These are phyloP conservation scores for Exophiala mesophila DNA, from an alignment of 2,329 filamentous ascomycete species.

Conservation along the genomic window DNA sequence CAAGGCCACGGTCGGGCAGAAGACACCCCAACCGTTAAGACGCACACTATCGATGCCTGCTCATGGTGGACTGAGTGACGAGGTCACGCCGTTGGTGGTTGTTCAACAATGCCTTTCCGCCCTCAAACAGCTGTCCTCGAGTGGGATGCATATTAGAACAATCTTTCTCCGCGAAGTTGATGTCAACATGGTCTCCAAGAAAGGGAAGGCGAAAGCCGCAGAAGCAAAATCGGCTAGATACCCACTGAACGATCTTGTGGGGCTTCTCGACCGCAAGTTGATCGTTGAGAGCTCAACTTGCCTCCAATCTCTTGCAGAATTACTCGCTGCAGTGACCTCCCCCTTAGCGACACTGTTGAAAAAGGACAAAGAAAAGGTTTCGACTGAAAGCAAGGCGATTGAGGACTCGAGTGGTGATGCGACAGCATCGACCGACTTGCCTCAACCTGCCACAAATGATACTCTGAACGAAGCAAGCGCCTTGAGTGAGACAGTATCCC, in stretches of 20 bases:
- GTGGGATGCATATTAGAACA: slow-evolving; percentile 79
- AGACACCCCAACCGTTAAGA: slow-evolving; percentile 77
- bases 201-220: slow-evolving; percentile 82
- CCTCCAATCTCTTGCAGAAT: slow-evolving; percentile 85
- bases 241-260: slow-evolving; percentile 84
- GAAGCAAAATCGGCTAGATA: slow-evolving; percentile 80
- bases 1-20: slow-evolving; percentile 70
- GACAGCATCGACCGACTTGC: slow-evolving; percentile 28
- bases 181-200: slow-evolving; percentile 70
- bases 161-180: slow-evolving; percentile 97
- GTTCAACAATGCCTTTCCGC: slow-evolving; percentile 91
- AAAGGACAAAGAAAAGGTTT: slow-evolving; percentile 59
- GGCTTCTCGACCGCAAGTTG: slow-evolving; percentile 82
- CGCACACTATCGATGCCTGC: slow-evolving; percentile 62
- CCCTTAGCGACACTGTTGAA: slow-evolving; percentile 78
- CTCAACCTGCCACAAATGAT: slow-evolving; percentile 38
- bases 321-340: slow-evolving; percentile 82
- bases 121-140: slow-evolving; percentile 74
- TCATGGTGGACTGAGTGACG: slow-evolving; percentile 60
- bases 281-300: slow-evolving; percentile 96
- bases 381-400: slow-evolving; percentile 28
- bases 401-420: slow-evolving; percentile 24
- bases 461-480: slow-evolving; percentile 9
- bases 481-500: slow-evolving; percentile 29
- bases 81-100: slow-evolving; percentile 89